Conservation (phyloP, 257 asterid genomes). For the Misopates orontium region DNA sequence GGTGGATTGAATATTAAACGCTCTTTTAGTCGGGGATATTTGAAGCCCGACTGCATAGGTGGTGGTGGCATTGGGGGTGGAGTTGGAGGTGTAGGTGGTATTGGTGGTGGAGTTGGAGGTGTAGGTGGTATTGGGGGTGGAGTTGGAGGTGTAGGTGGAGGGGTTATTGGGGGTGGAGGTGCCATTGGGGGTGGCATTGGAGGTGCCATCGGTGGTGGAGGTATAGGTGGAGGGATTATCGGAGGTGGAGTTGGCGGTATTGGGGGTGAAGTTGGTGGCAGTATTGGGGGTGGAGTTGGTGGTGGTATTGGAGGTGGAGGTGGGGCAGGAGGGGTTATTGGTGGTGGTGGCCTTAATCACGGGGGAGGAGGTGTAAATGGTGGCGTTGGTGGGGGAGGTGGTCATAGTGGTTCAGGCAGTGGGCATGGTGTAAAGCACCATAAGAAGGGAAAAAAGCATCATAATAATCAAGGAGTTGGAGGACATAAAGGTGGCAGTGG, state of each 20-base stretch:
- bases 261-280: conserved; percentile 26
- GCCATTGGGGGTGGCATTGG: conserved; percentile 23
- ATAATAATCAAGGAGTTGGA: conserved; percentile 19
- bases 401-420: conserved; percentile 11
- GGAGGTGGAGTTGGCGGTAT: background rate
- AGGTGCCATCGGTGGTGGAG: conserved; percentile 13
- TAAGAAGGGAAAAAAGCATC: conserved; percentile 24
- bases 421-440: conserved; percentile 26
- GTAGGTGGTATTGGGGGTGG: conserved; percentile 16
- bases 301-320: conserved; percentile 16
- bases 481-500: conserved; percentile 33
- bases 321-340: conserved; percentile 8
- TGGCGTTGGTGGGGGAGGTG: conserved; percentile 23
- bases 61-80: conserved; percentile 11
- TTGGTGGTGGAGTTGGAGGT: conserved; percentile 13
- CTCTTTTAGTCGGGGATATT: conserved; percentile 9
- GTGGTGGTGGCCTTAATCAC: too few species aligned
- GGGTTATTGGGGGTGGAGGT: conserved; percentile 21
- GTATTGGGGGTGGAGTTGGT: conserved; percentile 23
- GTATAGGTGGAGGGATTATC: conserved; percentile 5
- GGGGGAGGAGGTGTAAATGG: conserved; percentile 16
- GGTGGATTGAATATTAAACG: background rate
- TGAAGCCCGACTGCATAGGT: conserved; percentile 32
- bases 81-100: conserved; percentile 24
- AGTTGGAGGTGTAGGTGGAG: conserved; percentile 24